phyloP scores from a whole-genome alignment of 148 eudicot species.

The Tetragonia tetragonoides region DNA sequence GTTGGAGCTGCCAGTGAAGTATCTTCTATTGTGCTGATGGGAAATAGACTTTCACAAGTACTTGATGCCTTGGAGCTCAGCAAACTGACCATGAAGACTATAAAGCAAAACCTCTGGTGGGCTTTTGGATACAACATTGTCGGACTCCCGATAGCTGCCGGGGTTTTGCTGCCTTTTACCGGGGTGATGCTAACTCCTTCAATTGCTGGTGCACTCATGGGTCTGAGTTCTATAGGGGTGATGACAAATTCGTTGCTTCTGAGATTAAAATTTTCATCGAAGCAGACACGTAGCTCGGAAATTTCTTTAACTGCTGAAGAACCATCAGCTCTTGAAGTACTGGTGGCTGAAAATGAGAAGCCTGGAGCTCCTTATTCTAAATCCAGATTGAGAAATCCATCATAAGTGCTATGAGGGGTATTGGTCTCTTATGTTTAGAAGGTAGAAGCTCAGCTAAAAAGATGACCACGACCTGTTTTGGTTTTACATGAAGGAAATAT shows the following conservation, averaged over 20 bases:
- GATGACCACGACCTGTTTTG: too few species aligned
- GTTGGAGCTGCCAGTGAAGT: constrained; percentile 99
- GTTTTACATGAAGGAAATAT: too few species aligned
- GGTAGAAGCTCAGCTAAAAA: too few species aligned
- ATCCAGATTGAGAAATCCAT: constrained; percentile 22
- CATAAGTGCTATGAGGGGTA: not conserved
- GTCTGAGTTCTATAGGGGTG: constrained; percentile 88
- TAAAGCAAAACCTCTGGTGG: constrained; percentile 99
- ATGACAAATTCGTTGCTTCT: constrained; percentile 87
- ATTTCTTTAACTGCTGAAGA: constrained; percentile 19
- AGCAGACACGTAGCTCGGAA: constrained; percentile 23
- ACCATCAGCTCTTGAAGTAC: constrained; percentile 34
- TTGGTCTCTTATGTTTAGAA: not conserved
- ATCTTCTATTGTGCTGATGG: constrained; percentile 85
- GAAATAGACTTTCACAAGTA: constrained; percentile 81
- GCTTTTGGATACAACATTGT: constrained; percentile 92
- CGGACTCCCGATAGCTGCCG: constrained; percentile 93
- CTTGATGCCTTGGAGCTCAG: constrained; percentile 96
- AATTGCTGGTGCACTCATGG: constrained; percentile 96
- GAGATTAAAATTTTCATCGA: constrained; percentile 53
- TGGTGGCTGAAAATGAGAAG: constrained; percentile 32
- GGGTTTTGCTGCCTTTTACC: constrained; percentile 71
- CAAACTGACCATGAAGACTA: constrained; percentile 86
- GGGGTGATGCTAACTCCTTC: constrained; percentile 92
- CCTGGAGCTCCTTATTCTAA: constrained; percentile 27